Percentiles rank a stretch among this genome's conserved stretches.
Conservation (phyloP, 2,329 filamentous ascomycete genomes). For the Calcarisporium arbuscula region DNA sequence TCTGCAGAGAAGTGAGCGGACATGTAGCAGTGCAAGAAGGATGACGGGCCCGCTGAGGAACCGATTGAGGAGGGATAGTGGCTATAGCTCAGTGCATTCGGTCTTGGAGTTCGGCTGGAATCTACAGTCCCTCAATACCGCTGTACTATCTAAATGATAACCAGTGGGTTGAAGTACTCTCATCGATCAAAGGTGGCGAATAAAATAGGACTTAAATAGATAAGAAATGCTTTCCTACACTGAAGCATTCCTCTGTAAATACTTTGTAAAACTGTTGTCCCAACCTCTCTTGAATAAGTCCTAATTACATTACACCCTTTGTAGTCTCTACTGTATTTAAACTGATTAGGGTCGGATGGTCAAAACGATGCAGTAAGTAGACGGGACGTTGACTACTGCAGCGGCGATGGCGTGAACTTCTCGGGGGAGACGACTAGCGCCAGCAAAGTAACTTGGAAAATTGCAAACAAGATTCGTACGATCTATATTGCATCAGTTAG, state of each 20-base stretch:
- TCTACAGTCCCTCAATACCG: constrained; percentile 5
- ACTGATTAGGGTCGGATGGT: constrained; percentile 26
- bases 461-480: constrained; percentile 15
- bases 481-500: constrained; percentile 10
- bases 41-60: constrained; percentile 7
- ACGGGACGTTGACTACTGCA: constrained; percentile 20
- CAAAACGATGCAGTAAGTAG: constrained; percentile 20
- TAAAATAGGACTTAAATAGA: not conserved
- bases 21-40: constrained; percentile 5
- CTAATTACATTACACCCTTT: constrained; percentile 1
- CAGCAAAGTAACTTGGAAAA: constrained; percentile 18
- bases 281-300: not conserved
- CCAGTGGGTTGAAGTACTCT: constrained; percentile 3
- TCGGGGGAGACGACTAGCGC: constrained; percentile 18
- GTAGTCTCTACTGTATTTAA: too few relatives aligned
- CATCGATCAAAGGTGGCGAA: constrained; percentile 1
- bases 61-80: constrained; percentile 7
- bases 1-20: constrained; percentile 8
- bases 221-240: not conserved
- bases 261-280: not conserved
- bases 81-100: constrained; percentile 7
- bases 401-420: constrained; percentile 20
- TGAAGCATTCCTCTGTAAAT: not conserved
- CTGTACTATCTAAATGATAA: constrained; percentile 4
- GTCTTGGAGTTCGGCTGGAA: constrained; percentile 6